Base-by-base conservation (phyloP, 768 basidiomycete genomes). In the Boletus tomentosulus region DNA sequence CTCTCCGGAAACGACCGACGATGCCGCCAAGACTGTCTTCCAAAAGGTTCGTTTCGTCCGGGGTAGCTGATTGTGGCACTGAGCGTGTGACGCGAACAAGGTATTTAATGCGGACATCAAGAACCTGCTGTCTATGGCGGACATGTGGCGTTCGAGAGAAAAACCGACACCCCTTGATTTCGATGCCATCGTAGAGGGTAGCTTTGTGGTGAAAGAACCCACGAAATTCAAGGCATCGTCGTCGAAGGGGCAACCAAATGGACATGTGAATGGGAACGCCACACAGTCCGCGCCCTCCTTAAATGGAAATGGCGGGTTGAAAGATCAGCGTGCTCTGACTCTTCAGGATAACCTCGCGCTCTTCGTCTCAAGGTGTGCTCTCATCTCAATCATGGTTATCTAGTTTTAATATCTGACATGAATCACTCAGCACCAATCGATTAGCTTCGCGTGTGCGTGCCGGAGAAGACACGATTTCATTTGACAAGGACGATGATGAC, bases 401-500 rank as follows among this genome's bases (percentile, higher is more conserved):
- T 5, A 16, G n/a, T n/a, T n/a, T n/a, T n/a, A 24, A 37, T 44
- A 22, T 19, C 57, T 65, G 46, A 68, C 44, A n/a, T n/a, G n/a
- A 3, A 9, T 38, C 22, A 24, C 22, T 28, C 61, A 98, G 96
- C 64, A 86, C 89, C n/a, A 81, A 87, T 45, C 84, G 87, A 6
- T 76, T 98, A 3, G 84, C 92, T 6, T 72, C 73, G 3, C 85
- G 91, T 19, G 71, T 92, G 15, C 77, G 76, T 47, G 71, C 77
- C 58, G 81, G 87, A 19, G 80, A 92, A 72, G 77, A 81, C 15
- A 86, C 78, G 0, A 89, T 97, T 48, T 74, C 86, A 1, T 98
- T 98, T 61, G 97, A 99, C 76, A 99, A 99, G 68, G 97, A 99
- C 64, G 97, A 98, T 64, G 92, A 95, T 31, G 97, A 98, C 62